A percentile compares a stretch with the other conserved stretches of the same genome.
These are phyloP conservation scores for Blastobotrys mokoenaii DNA, from an alignment of 805 yeast genomes.

Conservation along the genomic window DNA sequence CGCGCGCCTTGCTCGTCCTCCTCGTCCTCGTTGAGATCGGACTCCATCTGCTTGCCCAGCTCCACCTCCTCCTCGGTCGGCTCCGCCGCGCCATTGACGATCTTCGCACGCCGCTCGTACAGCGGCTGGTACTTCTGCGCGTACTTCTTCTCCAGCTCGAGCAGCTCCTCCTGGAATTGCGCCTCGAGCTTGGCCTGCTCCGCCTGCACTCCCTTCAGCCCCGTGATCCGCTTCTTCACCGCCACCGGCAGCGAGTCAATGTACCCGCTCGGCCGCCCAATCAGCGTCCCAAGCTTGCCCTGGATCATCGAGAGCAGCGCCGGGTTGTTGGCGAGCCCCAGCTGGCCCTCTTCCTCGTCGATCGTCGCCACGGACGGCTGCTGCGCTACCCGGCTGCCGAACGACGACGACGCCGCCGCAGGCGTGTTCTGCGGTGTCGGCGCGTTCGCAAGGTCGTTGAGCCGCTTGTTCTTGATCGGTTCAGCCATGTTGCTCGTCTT, in stretches of 20 bases:
- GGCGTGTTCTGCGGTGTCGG: slow-evolving; percentile 99
- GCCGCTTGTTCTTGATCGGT: slow-evolving; percentile 67
- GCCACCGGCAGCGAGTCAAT: slow-evolving; percentile 62
- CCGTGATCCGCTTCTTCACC: slow-evolving; percentile 70
- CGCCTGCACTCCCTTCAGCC: slow-evolving; percentile 73
- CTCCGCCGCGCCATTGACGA: slow-evolving; percentile 64
- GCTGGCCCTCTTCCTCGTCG: slow-evolving; percentile 47
- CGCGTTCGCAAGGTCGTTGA: slow-evolving; percentile 76
- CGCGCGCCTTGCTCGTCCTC: slow-evolving; percentile 37
- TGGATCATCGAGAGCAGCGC: slow-evolving; percentile 79
- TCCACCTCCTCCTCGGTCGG: slow-evolving; percentile 74
- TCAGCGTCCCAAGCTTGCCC: slow-evolving; percentile 74
- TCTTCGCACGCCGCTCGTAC: slow-evolving; percentile 60
- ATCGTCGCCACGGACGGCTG: slow-evolving; percentile 54
- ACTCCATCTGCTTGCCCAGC: slow-evolving; percentile 66
- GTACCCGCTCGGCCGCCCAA: slow-evolving; percentile 84
- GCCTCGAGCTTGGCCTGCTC: slow-evolving; percentile 78
- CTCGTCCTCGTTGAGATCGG: slow-evolving; percentile 40
- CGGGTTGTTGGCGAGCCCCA: slow-evolving; percentile 65
- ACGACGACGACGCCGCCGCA: slow-evolving; percentile 69
- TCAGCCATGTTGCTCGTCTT: slow-evolving; percentile 46
- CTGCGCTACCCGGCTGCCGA: slow-evolving; percentile 38
- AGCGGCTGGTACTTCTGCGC: slow-evolving; percentile 66
- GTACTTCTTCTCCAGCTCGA: slow-evolving; percentile 77
- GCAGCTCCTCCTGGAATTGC: slow-evolving; percentile 81